These are phyloP conservation scores for Mucuna pruriens DNA, from an alignment of 306 rosid genomes.

Conservation along the genomic window DNA sequence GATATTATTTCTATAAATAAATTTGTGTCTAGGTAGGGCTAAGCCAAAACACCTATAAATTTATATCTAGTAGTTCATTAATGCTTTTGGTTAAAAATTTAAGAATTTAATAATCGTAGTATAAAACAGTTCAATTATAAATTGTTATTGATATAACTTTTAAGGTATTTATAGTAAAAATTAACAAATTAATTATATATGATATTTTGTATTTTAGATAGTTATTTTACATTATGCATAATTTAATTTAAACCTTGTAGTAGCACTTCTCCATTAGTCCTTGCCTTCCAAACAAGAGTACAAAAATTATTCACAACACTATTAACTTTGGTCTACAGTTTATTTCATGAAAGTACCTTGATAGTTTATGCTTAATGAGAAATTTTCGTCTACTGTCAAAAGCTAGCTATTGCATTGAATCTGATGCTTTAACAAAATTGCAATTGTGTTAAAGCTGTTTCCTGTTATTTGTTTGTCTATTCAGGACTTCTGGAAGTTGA, in stretches of 20 bases:
- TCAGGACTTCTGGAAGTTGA: conserved; percentile 87
- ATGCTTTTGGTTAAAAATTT: neutral
- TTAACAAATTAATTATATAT: no score
- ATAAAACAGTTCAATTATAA: no score
- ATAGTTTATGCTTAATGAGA: neutral
- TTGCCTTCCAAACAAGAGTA: neutral
- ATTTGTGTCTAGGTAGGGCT: neutral
- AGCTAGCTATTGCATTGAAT: conserved; percentile 1
- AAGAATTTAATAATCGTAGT: no score
- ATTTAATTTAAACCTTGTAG: no score
- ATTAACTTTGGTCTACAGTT: neutral
- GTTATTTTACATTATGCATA: no score
- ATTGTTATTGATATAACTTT: no score
- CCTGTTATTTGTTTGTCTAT: neutral
- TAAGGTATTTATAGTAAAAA: no score
- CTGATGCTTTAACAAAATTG: conserved; percentile 21
- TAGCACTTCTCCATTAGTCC: neutral
- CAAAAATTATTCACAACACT: neutral
- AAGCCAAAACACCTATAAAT: neutral
- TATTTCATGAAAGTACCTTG: neutral
- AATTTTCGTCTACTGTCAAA: neutral
- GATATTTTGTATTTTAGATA: no score
- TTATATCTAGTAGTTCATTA: neutral
- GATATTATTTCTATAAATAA: neutral
- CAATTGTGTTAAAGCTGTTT: conserved; percentile 15